These are phyloP conservation scores for Corylus heterophylla DNA, from an alignment of 306 rosid genomes.

Conservation along the genomic window DNA sequence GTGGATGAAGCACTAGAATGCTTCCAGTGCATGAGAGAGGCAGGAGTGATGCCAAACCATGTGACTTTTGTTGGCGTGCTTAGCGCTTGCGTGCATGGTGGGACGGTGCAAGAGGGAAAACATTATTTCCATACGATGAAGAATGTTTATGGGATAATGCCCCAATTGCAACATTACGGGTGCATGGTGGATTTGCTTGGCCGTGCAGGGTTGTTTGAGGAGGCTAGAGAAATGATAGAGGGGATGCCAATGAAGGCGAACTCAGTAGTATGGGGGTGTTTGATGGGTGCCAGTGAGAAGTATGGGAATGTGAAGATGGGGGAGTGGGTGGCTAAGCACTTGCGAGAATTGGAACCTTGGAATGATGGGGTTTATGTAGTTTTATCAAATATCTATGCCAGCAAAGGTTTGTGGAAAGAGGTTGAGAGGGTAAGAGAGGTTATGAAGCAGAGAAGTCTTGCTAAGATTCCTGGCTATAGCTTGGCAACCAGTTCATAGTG, in stretches of 20 bases:
- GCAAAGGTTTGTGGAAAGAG: slow-evolving; percentile 69
- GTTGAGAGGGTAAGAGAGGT: slow-evolving; percentile 57
- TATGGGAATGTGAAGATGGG: slow-evolving; percentile 71
- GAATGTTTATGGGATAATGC: slow-evolving; percentile 49
- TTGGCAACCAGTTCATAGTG: slow-evolving; percentile 48
- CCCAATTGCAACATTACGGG: slow-evolving; percentile 69
- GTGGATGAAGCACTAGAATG: slow-evolving; percentile 64
- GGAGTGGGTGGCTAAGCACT: slow-evolving; percentile 76
- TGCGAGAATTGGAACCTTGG: slow-evolving; percentile 74
- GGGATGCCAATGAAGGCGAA: slow-evolving; percentile 82
- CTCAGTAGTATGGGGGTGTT: slow-evolving; percentile 66
- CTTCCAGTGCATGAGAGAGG: slow-evolving; percentile 59
- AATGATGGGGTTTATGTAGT: slow-evolving; percentile 73
- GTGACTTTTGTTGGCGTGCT: slow-evolving; percentile 74
- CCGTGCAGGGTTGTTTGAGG: slow-evolving; percentile 67
- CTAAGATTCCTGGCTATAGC: slow-evolving; percentile 75
- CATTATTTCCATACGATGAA: slow-evolving; percentile 67
- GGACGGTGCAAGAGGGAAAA: slow-evolving; percentile 64
- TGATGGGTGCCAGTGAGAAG: slow-evolving; percentile 86
- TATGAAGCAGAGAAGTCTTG: slow-evolving; percentile 52
- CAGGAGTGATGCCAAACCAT: slow-evolving; percentile 61
- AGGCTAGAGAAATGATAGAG: slow-evolving; percentile 64
- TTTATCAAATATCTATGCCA: slow-evolving; percentile 69
- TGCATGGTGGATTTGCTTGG: slow-evolving; percentile 82
- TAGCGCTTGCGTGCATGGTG: slow-evolving; percentile 80